Conservation (phyloP, 345 rosid species). For the Arabidopsis arenosa region DNA sequence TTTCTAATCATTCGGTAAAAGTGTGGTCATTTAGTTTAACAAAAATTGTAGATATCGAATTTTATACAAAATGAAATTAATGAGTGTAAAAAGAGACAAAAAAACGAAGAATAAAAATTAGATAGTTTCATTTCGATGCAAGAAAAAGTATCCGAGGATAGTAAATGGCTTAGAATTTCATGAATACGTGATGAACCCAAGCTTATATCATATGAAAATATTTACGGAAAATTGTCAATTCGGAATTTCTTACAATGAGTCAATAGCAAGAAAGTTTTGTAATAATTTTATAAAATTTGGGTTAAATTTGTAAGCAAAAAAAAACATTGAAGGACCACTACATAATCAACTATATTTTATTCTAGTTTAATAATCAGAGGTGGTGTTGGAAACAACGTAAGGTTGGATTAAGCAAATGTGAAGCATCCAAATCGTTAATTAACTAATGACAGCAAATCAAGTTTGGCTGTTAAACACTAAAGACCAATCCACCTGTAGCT, state of each 20-base stretch:
- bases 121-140: neutral
- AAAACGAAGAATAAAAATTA: neutral
- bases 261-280: neutral
- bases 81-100: slow-evolving; percentile 7
- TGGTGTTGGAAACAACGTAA: slow-evolving; percentile 28
- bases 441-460: slow-evolving; percentile 35
- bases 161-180: neutral
- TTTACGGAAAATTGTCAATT: neutral
- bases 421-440: slow-evolving; percentile 2
- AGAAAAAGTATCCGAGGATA: neutral
- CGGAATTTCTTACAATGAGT: neutral
- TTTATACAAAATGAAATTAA: neutral
- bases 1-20: slow-evolving; percentile 4
- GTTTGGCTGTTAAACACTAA: slow-evolving; percentile 44
- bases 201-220: neutral
- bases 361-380: neutral
- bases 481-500: slow-evolving; percentile 44
- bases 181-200: neutral
- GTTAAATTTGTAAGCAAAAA: neutral
- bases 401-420: slow-evolving; percentile 12
- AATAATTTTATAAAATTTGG: neutral
- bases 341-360: neutral
- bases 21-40: neutral
- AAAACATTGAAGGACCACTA: slow-evolving; percentile 15
- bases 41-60: neutral